phyloP scores from a whole-genome alignment of 176 grass and related monocot species.

The Oryza meyeriana region DNA sequence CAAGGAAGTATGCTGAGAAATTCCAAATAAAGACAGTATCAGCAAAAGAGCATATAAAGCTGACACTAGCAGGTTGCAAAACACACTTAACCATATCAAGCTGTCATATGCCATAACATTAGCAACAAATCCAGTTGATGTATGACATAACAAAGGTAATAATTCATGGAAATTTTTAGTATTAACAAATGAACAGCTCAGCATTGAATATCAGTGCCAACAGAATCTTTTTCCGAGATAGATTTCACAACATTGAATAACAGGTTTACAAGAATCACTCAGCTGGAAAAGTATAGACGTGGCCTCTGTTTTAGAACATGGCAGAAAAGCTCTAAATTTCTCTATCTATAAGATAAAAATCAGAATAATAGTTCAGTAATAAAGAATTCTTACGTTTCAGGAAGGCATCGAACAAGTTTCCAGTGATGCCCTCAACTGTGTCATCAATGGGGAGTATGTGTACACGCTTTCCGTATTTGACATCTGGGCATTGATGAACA shows the following conservation, averaged over 20 bases:
- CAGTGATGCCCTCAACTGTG: constrained; percentile 82
- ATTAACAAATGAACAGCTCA: not conserved
- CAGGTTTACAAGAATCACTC: not conserved
- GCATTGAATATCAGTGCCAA: not conserved
- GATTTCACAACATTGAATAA: not conserved
- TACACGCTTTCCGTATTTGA: constrained; percentile 75
- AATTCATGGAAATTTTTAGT: not conserved
- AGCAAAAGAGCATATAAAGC: not conserved
- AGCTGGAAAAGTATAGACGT: too few relatives aligned
- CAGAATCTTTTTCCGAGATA: not conserved
- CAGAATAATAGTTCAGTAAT: not conserved
- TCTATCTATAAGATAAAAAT: not conserved
- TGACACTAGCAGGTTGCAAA: not conserved
- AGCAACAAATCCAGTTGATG: not conserved
- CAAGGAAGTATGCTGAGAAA: constrained; percentile 78
- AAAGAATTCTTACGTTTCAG: constrained; percentile 61
- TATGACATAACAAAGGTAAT: not conserved
- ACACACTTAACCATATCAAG: not conserved
- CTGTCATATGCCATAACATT: not conserved
- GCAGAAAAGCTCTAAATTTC: not conserved
- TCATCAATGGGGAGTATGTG: constrained; percentile 82
- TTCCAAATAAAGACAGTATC: not conserved
- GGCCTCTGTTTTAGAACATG: not conserved
- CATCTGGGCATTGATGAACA: constrained; percentile 86
- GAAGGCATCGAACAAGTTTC: constrained; percentile 74